phyloP scores from a whole-genome alignment of 2,329 filamentous ascomycete species.

The Fusarium albosuccineum region DNA sequence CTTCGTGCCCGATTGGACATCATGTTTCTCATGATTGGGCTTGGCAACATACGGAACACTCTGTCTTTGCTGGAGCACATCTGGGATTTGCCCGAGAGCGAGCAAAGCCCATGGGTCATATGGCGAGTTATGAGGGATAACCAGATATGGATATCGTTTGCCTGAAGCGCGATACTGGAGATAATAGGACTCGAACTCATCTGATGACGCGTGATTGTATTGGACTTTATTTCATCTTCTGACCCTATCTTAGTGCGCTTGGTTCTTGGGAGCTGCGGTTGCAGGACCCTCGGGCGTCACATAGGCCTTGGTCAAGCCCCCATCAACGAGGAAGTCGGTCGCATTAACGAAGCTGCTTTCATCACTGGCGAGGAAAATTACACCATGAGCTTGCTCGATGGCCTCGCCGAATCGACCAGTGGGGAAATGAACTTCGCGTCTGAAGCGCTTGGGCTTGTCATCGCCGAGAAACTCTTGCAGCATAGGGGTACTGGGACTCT shows the following conservation, averaged over 20 bases:
- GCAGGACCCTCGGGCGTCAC: neutral
- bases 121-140: neutral
- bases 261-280: neutral
- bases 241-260: neutral
- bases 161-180: neutral
- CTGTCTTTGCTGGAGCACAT: neutral
- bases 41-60: neutral
- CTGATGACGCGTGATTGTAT: neutral
- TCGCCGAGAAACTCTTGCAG: slow-evolving; percentile 1
- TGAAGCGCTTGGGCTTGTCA: slow-evolving; percentile 1
- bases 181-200: no score
- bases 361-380: neutral
- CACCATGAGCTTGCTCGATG: neutral
- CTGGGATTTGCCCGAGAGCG: neutral
- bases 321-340: neutral
- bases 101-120: slow-evolving; percentile 1
- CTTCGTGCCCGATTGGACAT: neutral
- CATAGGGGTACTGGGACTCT: neutral
- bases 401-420: neutral
- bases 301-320: slow-evolving; percentile 1
- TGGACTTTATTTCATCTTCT: neutral
- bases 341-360: slow-evolving; percentile 1
- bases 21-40: neutral
- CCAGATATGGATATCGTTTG: neutral
- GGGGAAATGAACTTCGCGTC: neutral